phyloP scores from a whole-genome alignment of 2,329 filamentous ascomycete genomes.

The Ustilaginoidea virens region DNA sequence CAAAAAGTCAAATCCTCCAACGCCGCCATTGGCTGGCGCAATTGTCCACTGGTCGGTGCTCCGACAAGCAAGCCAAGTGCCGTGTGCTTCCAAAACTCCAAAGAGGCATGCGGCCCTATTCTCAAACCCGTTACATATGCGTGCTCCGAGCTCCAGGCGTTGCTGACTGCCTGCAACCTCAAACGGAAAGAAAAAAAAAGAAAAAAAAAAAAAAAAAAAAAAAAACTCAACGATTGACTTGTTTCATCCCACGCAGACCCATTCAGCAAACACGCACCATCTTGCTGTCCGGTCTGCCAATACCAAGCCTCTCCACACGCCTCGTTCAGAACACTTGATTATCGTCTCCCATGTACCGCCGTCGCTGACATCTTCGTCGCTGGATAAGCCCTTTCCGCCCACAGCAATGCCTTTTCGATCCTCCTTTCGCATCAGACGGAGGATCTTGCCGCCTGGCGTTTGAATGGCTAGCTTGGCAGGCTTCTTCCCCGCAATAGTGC shows the following conservation, averaged over 20 bases:
- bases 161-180: no score
- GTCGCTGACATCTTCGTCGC: constrained; percentile 45
- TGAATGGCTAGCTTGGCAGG: constrained; percentile 94
- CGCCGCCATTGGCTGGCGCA: no score
- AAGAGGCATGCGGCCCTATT: no score
- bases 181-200: no score
- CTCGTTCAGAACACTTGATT: constrained; percentile 74
- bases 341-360: constrained; percentile 78
- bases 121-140: no score
- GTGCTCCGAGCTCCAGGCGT: no score
- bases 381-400: constrained; percentile 22
- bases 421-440: constrained; percentile 71
- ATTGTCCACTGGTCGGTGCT: no score
- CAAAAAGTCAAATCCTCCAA: no score
- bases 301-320: constrained; percentile 68
- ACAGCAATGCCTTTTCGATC: constrained; percentile 42
- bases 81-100: no score
- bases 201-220: no score
- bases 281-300: constrained; percentile 69
- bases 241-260: constrained; percentile 47
- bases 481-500: constrained; percentile 49
- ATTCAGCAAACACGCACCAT: constrained; percentile 90
- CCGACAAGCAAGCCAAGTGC: no score
- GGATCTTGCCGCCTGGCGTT: constrained; percentile 84
- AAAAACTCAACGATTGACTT: no score